Conservation (phyloP, 495 filamentous ascomycete genomes). For the Penicillium paradoxum region DNA sequence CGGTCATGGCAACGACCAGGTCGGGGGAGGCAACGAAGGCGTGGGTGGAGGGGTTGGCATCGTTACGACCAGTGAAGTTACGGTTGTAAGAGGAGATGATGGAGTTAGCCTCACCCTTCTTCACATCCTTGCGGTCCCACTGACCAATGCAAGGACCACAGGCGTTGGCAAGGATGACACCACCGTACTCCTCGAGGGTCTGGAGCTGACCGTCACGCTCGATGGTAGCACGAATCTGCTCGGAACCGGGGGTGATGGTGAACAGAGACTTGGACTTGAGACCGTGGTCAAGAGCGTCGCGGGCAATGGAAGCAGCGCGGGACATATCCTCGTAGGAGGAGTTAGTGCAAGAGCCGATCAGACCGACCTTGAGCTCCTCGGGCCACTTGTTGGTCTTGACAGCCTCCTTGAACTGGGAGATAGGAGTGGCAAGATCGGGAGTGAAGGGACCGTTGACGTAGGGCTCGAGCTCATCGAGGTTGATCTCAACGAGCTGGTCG, state of each 20-base stretch:
- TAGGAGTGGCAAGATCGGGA: conserved; percentile 96
- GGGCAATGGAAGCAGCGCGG: conserved; percentile 89
- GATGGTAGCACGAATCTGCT: conserved; percentile 96
- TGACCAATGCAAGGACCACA: conserved; percentile 81
- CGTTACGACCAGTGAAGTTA: conserved; percentile 99
- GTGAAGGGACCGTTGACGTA: conserved; percentile 99
- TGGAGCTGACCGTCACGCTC: conserved; percentile 90
- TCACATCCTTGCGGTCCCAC: conserved; percentile 92
- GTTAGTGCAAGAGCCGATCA: conserved; percentile 97
- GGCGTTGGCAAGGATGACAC: conserved; percentile 93
- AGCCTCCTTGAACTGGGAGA: conserved; percentile 95
- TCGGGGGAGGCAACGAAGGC: conserved; percentile 99
- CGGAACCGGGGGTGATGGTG: conserved; percentile 92
- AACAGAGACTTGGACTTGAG: conserved; percentile 91
- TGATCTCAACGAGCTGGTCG: conserved; percentile 93
- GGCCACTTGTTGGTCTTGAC: conserved; percentile 95
- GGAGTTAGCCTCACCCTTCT: conserved; percentile 96
- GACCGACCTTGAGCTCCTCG: conserved; percentile 91
- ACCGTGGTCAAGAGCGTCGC: conserved; percentile 89
- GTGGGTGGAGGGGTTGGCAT: conserved; percentile 97
- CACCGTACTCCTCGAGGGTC: conserved; percentile 97
- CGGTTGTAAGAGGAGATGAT: conserved; percentile 97
- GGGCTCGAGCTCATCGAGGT: conserved; percentile 90
- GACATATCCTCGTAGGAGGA: conserved; percentile 99
- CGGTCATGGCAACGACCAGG: conserved; percentile 84